Base-by-base conservation (phyloP, 768 basidiomycete genomes). In the Kwoniella europaea region DNA sequence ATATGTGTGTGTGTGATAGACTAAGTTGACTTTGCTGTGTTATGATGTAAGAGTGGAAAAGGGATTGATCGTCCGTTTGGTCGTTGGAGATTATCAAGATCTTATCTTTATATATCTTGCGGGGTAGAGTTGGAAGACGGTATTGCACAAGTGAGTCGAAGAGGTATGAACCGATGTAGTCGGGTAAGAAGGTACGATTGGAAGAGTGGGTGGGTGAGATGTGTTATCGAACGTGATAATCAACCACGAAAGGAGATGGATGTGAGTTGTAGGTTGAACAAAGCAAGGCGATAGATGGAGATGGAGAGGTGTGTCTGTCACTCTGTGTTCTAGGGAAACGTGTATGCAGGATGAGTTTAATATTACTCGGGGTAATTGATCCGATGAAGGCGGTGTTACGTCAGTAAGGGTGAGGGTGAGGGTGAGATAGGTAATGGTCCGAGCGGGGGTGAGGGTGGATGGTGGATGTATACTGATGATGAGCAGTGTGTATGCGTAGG, bases 311-410 rank as follows among this genome's bases (percentile, higher is more conserved):
- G 18, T 50, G 46, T 50, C 46, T 50, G 46, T 61, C 59, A 61
- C 59, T 61, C 43, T 61, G 42, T 61, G 12, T 61, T 61, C 59
- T 44, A 61, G 59, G 59, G 59, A 61, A 61, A 61, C 59, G 59
- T 61, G 59, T 61, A 43, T 61, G 22, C 9, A 2, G 59, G 46
- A 43, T 7, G 43, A 29, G 29, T 12, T n/a, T n/a, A n/a, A n/a
- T n/a, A n/a, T n/a, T 22, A 29, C 12, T 22, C 57, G 57, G 57
- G 18, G 15, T 7, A 18, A 27, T 27, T 58, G 57, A 35, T 58
- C 57, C 57, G 57, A 58, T 35, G 12, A 61, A 61, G 42, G 59
- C 59, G 59, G 59, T 61, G 35, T 61, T 61, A 61, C 27, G 18
- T 43, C 24, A 55, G 20, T 6, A 15, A 18, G 18, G 46, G n/a